Percentiles rank a stretch among this genome's conserved stretches.
Evolutionary conservation across 1,284 basidiomycete species (phyloP).

Genomic region (Cryptococcus floricola): DNA sequence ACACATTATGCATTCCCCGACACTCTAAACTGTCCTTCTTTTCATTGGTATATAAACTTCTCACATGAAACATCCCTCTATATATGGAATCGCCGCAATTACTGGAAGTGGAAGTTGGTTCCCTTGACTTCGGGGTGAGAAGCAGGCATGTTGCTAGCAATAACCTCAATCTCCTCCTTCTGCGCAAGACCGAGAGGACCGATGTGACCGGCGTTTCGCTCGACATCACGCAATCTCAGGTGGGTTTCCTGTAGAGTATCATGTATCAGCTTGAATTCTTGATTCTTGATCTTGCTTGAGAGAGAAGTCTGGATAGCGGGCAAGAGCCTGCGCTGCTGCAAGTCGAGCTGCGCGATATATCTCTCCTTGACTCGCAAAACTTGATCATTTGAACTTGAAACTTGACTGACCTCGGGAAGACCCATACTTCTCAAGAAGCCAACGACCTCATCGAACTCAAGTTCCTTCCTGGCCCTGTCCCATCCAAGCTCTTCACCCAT

Average conservation of each 20-base stretch:
- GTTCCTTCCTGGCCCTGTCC: slow-evolving; percentile 58
- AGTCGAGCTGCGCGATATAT: no score
- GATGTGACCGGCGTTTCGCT: slow-evolving; percentile 30
- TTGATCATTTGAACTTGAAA: background rate
- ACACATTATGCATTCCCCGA: no score
- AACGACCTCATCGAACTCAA: slow-evolving; percentile 62
- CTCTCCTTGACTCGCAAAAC: no score
- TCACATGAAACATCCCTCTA: no score
- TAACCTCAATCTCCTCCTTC: slow-evolving; percentile 37
- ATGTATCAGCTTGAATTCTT: slow-evolving; percentile 1
- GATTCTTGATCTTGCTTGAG: background rate
- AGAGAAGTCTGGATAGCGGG: background rate
- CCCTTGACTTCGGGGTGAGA: no score
- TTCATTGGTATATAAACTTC: no score
- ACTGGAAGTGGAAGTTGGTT: no score
- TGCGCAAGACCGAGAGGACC: slow-evolving; percentile 35
- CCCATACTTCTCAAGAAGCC: slow-evolving; percentile 74
- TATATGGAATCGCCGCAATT: no score
- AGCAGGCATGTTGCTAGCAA: no score
- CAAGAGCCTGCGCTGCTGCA: slow-evolving; percentile 1
- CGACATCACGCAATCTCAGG: slow-evolving; percentile 42
- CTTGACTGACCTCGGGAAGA: slow-evolving; percentile 54
- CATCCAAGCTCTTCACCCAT: slow-evolving; percentile 85
- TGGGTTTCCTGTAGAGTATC: slow-evolving; percentile 23
- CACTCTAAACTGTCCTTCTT: no score